phyloP scores from a whole-genome alignment of 2,329 filamentous ascomycete species.

The Diplodia intermedia region DNA sequence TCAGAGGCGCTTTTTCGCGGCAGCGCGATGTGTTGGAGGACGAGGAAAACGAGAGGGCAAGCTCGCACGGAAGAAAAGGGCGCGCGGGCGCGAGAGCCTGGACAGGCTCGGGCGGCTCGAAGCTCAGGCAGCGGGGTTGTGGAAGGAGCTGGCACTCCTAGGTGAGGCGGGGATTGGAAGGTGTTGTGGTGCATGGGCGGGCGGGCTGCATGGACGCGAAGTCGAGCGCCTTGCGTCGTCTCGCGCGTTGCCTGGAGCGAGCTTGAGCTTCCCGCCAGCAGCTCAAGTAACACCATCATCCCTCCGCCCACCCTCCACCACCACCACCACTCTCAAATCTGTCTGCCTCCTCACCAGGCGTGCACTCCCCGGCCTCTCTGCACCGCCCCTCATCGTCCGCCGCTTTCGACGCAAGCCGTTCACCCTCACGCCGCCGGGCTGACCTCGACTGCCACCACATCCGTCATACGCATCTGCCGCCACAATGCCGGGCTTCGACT shows the following conservation, averaged over 20 bases:
- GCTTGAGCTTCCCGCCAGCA: neutral
- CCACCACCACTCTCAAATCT: neutral
- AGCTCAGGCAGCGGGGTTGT: conserved; percentile 9
- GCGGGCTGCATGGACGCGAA: conserved; percentile 19
- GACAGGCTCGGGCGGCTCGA: conserved; percentile 5
- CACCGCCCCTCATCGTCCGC: neutral
- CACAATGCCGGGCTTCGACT: conserved; percentile 94
- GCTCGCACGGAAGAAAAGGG: neutral
- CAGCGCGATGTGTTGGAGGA: conserved; percentile 27
- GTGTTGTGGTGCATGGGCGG: conserved; percentile 18
- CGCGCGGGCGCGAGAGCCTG: conserved; percentile 24
- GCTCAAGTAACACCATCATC: neutral
- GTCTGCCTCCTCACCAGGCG: neutral
- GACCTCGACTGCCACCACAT: conserved; percentile 10
- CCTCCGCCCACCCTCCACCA: neutral
- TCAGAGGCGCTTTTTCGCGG: conserved; percentile 18
- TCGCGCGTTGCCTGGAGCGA: conserved; percentile 32
- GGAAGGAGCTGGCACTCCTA: conserved; percentile 15
- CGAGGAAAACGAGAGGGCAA: conserved; percentile 16
- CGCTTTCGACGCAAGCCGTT: neutral
- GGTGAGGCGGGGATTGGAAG: conserved; percentile 7
- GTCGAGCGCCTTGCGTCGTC: conserved; percentile 29
- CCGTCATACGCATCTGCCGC: conserved; percentile 6
- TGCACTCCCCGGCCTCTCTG: neutral
- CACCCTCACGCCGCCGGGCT: neutral